These are phyloP conservation scores for Candida nitratophila DNA, from an alignment of 805 yeast genomes.

Conservation along the genomic window DNA sequence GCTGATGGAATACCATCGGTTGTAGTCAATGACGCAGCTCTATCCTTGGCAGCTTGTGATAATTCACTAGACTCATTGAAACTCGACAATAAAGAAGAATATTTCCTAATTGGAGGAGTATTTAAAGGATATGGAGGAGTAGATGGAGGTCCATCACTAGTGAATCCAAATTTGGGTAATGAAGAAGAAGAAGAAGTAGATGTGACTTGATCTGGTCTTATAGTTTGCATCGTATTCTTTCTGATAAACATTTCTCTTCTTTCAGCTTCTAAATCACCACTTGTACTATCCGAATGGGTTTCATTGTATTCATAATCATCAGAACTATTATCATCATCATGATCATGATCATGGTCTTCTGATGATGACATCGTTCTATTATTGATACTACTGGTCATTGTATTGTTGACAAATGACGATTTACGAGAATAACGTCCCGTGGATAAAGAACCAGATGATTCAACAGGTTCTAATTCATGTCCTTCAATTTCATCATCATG, in stretches of 20 bases:
- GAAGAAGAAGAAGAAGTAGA: not conserved
- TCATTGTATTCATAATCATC: not conserved
- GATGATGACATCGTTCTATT: not conserved
- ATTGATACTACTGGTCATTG: not conserved
- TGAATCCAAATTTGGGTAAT: not conserved
- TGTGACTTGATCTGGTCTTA: not conserved
- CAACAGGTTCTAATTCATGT: slow-evolving; percentile 1
- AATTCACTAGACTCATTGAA: not conserved
- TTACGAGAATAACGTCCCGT: slow-evolving; percentile 9
- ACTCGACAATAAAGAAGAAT: not conserved
- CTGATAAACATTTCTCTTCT: slow-evolving; percentile 1
- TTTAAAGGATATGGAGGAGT: not conserved
- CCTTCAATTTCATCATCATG: slow-evolving; percentile 4
- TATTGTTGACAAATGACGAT: not conserved
- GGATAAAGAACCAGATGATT: slow-evolving; percentile 18
- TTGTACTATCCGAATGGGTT: not conserved
- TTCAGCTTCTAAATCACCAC: slow-evolving; percentile 4
- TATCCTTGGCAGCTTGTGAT: slow-evolving; percentile 1
- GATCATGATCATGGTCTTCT: not conserved
- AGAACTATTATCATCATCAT: not conserved
- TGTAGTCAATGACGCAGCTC: not conserved
- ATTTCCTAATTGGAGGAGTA: not conserved
- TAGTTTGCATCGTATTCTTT: not conserved
- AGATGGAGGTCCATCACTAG: not conserved
- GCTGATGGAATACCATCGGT: not conserved